A percentile compares a stretch with the other conserved stretches of the same genome.
Conservation (phyloP, 768 basidiomycete species). For the Rickenella mellea region DNA sequence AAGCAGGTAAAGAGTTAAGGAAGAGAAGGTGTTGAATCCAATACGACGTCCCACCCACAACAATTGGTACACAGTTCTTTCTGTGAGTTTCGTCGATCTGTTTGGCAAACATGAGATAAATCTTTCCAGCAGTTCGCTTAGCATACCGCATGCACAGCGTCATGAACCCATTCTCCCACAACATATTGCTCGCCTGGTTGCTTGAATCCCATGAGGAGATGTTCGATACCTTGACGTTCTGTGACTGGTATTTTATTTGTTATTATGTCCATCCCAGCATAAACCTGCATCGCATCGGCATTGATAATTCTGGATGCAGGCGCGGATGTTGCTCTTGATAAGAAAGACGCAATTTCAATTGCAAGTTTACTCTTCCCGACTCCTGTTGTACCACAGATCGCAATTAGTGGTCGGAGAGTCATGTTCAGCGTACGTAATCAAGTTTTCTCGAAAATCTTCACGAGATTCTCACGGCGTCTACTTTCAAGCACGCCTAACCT, state of each 20-base stretch:
- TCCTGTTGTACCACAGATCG: slow-evolving; percentile 89
- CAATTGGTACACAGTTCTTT: slow-evolving; percentile 63
- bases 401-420: slow-evolving; percentile 78
- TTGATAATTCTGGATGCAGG: slow-evolving; percentile 63
- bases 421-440: too few species aligned
- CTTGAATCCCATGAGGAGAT: slow-evolving; percentile 85
- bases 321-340: neutral
- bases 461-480: too few species aligned
- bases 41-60: slow-evolving; percentile 94
- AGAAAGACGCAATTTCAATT: slow-evolving; percentile 64
- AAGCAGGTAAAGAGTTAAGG: slow-evolving; percentile 53
- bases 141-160: slow-evolving; percentile 70
- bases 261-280: slow-evolving; percentile 82
- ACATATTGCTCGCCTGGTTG: slow-evolving; percentile 80
- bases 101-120: slow-evolving; percentile 1
- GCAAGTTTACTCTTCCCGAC: slow-evolving; percentile 93
- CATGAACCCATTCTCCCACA: slow-evolving; percentile 80
- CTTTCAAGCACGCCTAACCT: too few species aligned
- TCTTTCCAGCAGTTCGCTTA: neutral
- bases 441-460: too few species aligned
- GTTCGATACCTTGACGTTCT: slow-evolving; percentile 76
- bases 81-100: slow-evolving; percentile 71
- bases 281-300: slow-evolving; percentile 97
- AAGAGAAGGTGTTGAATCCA: slow-evolving; percentile 97
- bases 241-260: slow-evolving; percentile 83